Base-by-base conservation (phyloP, 441 rosid species). In the Capsella rubella region DNA sequence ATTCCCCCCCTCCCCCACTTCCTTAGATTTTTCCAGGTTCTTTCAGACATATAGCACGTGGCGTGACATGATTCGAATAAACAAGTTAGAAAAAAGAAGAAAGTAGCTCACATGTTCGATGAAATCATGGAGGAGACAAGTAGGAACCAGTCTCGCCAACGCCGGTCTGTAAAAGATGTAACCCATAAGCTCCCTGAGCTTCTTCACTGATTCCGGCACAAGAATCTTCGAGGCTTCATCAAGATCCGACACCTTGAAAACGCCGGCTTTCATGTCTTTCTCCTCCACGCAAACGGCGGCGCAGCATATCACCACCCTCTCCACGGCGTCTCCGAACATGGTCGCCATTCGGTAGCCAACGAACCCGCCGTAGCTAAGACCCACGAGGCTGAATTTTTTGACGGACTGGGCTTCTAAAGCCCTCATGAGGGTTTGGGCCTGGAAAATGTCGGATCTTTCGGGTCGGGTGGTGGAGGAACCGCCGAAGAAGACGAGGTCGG, bases 321-420 rank as follows among this genome's bases (percentile, higher is more conserved):
- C 98, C 67, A 76, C 80, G 55, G 73, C 84, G 58, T 88, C 93
- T 40, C 67, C 78, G 56, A 64, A 85, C 85, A 85, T 82, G 15
- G 87, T 80, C 46, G 98, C 92, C 79, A 90, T 81, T 25, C 87
- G 82, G 63, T 93, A 90, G 31, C 86, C 95, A 0, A 89, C 91
- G 67, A 93, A 88, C 6, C 98, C 97, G 12, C 98, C 96, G 69
- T 93, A 93, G 55, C 97, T 91, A 16, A 93, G 73, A 42, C 98
- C 94, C 16, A 85, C 87, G 67, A 89, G 74, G 51, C 87, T 89
- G 58, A 88, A 53, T 15, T 72, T 80, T 75, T 45, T 50, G 27
- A 89, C 91, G 4, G 86, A 83, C 13, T 82, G 74, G 34, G 86
- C 86, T 68, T 85, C 83, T 86, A 93, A 79, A 25, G 85, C 69